Conservation (phyloP, 441 rosid species). For the Sinapis alba region DNA sequence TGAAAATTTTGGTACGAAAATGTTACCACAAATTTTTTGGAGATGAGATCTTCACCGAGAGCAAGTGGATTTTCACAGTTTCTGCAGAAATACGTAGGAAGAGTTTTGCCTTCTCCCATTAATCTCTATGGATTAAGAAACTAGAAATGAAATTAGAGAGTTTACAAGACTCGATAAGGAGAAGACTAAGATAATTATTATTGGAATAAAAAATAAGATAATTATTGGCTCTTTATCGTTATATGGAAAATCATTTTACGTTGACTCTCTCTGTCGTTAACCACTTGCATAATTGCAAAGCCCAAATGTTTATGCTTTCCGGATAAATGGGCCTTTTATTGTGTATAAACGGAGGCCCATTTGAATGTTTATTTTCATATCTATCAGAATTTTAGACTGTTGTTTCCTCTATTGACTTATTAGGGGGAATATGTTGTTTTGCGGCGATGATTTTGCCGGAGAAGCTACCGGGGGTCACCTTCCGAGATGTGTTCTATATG, state of each 20-base stretch:
- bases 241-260: neutral
- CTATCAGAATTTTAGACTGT: neutral
- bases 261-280: constrained; percentile 14
- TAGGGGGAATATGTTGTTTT: neutral
- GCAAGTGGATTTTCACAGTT: constrained; percentile 63
- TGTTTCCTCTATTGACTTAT: neutral
- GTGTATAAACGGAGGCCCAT: neutral
- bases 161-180: constrained; percentile 2
- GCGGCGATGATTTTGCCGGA: neutral
- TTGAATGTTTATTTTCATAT: neutral
- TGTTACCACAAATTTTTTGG: constrained; percentile 47
- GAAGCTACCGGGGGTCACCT: neutral
- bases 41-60: constrained; percentile 50
- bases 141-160: neutral
- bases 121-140: neutral
- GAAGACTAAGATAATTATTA: neutral
- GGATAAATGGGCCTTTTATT: neutral
- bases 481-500: neutral
- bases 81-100: constrained; percentile 57
- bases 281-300: neutral
- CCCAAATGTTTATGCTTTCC: neutral
- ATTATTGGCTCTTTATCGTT: constrained; percentile 24
- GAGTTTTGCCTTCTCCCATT: constrained; percentile 46
- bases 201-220: no score
- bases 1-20: neutral